Percentiles rank a stretch among this genome's conserved stretches.
phyloP scores from a whole-genome alignment of 306 rosid species.

The Sesbania bispinosa region DNA sequence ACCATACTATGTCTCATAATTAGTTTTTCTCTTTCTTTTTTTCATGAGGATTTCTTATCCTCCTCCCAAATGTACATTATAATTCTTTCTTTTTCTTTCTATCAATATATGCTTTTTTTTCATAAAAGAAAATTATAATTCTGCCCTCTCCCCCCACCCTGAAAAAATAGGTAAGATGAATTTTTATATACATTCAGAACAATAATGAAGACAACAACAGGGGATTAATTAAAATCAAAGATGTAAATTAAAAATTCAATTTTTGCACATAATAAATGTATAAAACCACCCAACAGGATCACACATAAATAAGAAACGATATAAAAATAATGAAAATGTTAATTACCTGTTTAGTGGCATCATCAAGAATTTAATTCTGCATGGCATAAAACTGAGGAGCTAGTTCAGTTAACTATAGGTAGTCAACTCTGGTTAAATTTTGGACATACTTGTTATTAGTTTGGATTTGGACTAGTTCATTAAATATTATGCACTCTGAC shows the following conservation, averaged over 20 bases:
- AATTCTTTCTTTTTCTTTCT: too few species aligned
- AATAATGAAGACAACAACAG: not conserved
- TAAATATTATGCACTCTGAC: conserved; percentile 77
- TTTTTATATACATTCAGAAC: not conserved
- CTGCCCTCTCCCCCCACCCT: too few species aligned
- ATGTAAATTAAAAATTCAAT: not conserved
- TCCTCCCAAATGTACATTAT: too few species aligned
- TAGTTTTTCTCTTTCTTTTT: too few species aligned
- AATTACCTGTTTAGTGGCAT: conserved; percentile 33
- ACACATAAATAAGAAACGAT: not conserved
- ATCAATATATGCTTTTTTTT: too few species aligned
- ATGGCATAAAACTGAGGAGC: conserved; percentile 83
- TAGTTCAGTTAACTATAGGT: conserved; percentile 81
- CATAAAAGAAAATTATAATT: too few species aligned
- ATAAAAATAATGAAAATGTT: too few species aligned
- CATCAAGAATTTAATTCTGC: conserved; percentile 43
- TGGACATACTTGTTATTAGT: conserved; percentile 76
- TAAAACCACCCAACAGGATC: not conserved
- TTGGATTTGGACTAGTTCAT: conserved; percentile 71
- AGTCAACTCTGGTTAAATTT: conserved; percentile 64
- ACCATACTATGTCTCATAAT: too few species aligned
- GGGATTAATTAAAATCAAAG: not conserved
- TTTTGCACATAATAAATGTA: not conserved
- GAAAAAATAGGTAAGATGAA: not conserved
- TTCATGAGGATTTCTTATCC: too few species aligned